Base-by-base conservation (phyloP, 2,329 filamentous ascomycete species). In the Colletotrichum sp. region DNA sequence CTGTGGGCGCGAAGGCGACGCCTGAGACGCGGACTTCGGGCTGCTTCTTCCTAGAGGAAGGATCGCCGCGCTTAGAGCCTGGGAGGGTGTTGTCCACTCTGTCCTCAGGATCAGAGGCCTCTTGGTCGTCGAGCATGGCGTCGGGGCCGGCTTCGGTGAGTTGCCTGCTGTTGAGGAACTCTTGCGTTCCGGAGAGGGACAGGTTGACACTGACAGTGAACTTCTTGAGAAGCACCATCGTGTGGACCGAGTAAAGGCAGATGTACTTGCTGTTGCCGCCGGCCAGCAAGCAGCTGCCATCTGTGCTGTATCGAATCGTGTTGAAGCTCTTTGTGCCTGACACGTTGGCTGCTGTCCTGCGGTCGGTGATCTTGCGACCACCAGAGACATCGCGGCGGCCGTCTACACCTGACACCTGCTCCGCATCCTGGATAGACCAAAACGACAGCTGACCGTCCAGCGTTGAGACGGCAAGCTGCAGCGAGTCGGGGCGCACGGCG, bases 231-330 rank as follows among this genome's bases (percentile, higher is more conserved):
- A 99, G 88, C 1, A 97, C 95, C 84, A 97, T 96, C 1, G 96
- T 98, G 74, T 93, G 93, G 36, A 98, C 95, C n/a, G 98, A 96
- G 86, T 99, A 99, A 74, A 99, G 86, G 83, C 97, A 99, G 69
- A 99, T 98, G 84, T 98, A 98, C 87, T 99, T 99, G 92, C 96
- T 98, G 88, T 97, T 98, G 36, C 97, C 97, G 64, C 92, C 96
- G 1, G 96, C 97, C 55, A 99, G 88, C 13, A 99, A 89, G 80
- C 97, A 98, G 77, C 92, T 95, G 15, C 97, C 97, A 82, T 99
- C 97, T 2, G 95, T 94, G 83, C 96, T 98, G 86, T 99, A 99
- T 70, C 92, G 92, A 79, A 99, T 95, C 8, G 94, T 94, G 81
- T 91, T 93, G 87, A 98, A 99, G 79, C 92, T 94, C 84, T 99